These are phyloP conservation scores for Tagetes erecta DNA, from an alignment of 129 eudicot species.

Conservation along the genomic window DNA sequence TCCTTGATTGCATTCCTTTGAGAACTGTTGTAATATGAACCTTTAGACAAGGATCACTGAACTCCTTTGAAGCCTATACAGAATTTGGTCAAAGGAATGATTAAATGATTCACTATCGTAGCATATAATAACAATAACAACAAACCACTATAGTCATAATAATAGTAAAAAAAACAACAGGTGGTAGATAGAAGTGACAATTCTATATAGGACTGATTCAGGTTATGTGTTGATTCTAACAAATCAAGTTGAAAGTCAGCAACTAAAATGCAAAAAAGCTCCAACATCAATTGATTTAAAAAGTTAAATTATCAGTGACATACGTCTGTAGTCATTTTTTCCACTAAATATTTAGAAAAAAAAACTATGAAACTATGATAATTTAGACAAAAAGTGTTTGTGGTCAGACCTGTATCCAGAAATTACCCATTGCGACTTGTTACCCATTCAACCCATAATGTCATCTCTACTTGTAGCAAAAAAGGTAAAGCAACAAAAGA, in stretches of 20 bases:
- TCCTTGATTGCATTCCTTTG: constrained; percentile 75
- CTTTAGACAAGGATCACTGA: constrained; percentile 74
- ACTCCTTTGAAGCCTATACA: constrained; percentile 78
- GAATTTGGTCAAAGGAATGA: constrained; percentile 15
- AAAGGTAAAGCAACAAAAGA: neutral
- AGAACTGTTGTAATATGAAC: constrained; percentile 80
- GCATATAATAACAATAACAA: constrained; percentile 19
- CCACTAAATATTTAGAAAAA: neutral
- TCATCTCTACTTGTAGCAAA: neutral
- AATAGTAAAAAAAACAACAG: constrained; percentile 11
- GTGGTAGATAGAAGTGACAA: constrained; percentile 12
- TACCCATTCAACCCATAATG: neutral
- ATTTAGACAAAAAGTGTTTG: neutral
- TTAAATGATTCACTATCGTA: constrained; percentile 15
- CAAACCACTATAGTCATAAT: constrained; percentile 17
- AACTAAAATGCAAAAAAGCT: neutral
- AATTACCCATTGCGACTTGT: neutral
- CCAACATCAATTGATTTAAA: neutral
- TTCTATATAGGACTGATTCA: neutral
- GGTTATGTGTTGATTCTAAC: too few species aligned
- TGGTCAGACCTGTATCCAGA: neutral
- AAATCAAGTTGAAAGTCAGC: neutral
- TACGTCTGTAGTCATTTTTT: neutral
- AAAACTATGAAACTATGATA: neutral
- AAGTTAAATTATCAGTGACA: neutral